A percentile compares a stretch with the other conserved stretches of the same genome.
phyloP scores from a whole-genome alignment of 2,329 filamentous ascomycete species.

The Calonectria fujianensis region DNA sequence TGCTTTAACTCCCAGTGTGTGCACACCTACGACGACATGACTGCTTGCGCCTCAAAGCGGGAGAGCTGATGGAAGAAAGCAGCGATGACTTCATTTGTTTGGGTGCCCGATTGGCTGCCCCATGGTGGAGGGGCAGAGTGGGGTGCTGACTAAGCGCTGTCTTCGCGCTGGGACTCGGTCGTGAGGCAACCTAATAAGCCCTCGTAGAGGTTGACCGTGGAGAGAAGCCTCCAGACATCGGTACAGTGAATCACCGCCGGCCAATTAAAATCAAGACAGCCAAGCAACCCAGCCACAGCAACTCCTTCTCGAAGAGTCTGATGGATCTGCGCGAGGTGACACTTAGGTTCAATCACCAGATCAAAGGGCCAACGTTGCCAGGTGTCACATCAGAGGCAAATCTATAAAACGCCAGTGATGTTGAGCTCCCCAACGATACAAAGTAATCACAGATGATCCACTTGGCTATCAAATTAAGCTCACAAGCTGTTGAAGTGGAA shows the following conservation, averaged over 20 bases:
- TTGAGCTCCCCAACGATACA: background rate
- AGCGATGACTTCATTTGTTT: constrained; percentile 53
- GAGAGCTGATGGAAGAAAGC: constrained; percentile 39
- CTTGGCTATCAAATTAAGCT: background rate
- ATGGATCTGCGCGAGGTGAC: background rate
- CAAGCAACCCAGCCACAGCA: no score
- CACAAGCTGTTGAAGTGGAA: background rate
- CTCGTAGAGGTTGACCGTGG: background rate
- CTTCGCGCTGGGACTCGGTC: no score
- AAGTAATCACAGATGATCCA: background rate
- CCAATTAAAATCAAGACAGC: no score
- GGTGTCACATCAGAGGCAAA: background rate
- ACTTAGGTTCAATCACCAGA: background rate
- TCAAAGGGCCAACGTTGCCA: background rate
- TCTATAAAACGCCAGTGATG: background rate
- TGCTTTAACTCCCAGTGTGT: background rate
- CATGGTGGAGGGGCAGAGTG: constrained; percentile 47
- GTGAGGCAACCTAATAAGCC: background rate
- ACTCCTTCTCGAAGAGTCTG: no score
- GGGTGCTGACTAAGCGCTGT: constrained; percentile 28
- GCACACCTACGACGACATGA: constrained; percentile 56
- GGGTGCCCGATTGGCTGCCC: constrained; percentile 2
- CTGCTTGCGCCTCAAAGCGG: constrained; percentile 10
- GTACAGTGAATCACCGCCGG: background rate
- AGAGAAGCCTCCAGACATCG: background rate